A percentile compares a stretch with the other conserved stretches of the same genome.
These are phyloP conservation scores for Cordyceps fumosorosea DNA, from an alignment of 2,329 filamentous ascomycete genomes.

Conservation along the genomic window DNA sequence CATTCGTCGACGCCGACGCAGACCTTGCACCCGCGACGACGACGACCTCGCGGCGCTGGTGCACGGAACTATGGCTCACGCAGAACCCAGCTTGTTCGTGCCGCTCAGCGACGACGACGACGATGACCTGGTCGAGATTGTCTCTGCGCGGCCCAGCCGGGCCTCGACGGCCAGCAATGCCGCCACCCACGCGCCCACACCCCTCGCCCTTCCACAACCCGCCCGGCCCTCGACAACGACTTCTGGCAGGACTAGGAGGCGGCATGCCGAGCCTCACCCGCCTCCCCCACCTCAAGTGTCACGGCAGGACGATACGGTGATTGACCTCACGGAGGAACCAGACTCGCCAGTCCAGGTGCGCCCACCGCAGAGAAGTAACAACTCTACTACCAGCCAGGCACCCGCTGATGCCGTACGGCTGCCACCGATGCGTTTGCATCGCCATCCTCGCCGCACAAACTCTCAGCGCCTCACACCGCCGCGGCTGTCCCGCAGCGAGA, in stretches of 20 bases:
- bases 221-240: background rate
- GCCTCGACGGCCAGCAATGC: background rate
- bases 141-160: slow-evolving; percentile 10
- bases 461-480: slow-evolving; percentile 36
- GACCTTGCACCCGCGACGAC: background rate
- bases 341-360: slow-evolving; percentile 38
- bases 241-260: background rate
- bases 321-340: slow-evolving; percentile 45
- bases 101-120: slow-evolving; percentile 18
- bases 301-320: slow-evolving; percentile 27
- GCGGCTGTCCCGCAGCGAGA: slow-evolving; percentile 38
- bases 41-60: background rate
- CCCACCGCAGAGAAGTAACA: slow-evolving; percentile 20
- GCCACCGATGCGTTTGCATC: slow-evolving; percentile 13
- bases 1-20: background rate
- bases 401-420: background rate
- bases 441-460: slow-evolving; percentile 36
- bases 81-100: background rate
- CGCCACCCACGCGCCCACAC: background rate
- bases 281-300: background rate
- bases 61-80: background rate
- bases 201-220: background rate
- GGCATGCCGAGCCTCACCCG: slow-evolving; percentile 14
- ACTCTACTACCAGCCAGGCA: background rate
- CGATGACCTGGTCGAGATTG: slow-evolving; percentile 31